A percentile compares a stretch with the other conserved stretches of the same genome.
phyloP scores from a whole-genome alignment of 441 rosid species.

The Breynia disticha region DNA sequence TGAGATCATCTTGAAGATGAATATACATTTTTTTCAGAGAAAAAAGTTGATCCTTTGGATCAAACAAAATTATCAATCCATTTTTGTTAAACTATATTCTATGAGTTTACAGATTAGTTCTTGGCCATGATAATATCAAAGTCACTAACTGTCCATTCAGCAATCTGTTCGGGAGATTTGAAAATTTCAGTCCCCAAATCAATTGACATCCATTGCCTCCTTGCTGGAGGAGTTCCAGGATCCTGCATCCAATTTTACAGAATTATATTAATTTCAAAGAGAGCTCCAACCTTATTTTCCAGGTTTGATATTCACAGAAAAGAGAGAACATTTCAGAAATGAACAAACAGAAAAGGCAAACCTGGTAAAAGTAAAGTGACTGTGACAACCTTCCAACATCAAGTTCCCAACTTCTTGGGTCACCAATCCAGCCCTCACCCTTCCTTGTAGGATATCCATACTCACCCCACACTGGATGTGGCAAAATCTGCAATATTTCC shows the following conservation, averaged over 20 bases:
- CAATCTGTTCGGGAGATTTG: conserved; percentile 49
- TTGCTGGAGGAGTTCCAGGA: conserved; percentile 47
- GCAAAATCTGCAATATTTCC: conserved; percentile 70
- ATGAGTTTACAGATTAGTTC: conserved; percentile 5
- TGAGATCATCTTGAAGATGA: background rate
- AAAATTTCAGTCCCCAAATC: conserved; percentile 74
- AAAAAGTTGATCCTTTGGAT: conserved; percentile 9
- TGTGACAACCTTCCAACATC: conserved; percentile 67
- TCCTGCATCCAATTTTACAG: conserved; percentile 27
- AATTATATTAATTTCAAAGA: background rate
- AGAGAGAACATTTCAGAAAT: background rate
- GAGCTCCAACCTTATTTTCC: background rate
- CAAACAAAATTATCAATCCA: conserved; percentile 1
- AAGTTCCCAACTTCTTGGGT: conserved; percentile 63
- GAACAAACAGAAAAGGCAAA: conserved; percentile 7
- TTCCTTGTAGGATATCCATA: conserved; percentile 60
- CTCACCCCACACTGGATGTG: conserved; percentile 74
- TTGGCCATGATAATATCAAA: conserved; percentile 45
- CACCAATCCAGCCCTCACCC: conserved; percentile 76
- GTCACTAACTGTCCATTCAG: conserved; percentile 63
- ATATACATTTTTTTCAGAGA: background rate
- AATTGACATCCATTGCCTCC: conserved; percentile 57
- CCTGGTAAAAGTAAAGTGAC: conserved; percentile 66
- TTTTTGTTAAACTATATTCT: background rate
- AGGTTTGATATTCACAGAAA: too few relatives aligned